Evolutionary conservation across 192 early-diverging fungal genomes (phyloP), one percentile per base, ranked within the genome.

Genomic region (Linnemannia elongata): DNA sequence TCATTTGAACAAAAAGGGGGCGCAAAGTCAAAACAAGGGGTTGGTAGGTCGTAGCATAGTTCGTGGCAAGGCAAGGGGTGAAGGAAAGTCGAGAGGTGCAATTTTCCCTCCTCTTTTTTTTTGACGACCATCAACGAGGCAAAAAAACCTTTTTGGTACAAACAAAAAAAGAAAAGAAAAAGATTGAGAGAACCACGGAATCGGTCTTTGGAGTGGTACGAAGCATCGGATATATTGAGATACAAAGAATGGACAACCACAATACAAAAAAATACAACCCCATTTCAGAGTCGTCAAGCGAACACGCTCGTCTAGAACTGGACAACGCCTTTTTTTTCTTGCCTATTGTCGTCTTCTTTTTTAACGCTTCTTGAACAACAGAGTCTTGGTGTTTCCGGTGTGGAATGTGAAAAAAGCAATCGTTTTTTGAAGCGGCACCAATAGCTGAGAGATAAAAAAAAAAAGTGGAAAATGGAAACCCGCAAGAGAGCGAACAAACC

Each of bases 371-470:
- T 39, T 39, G 38, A 13, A 13, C 44, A 45, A 45, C 44, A 10
- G 13, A 45, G 44, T 5, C 44, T 45, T 13, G 44, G 12, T 12
- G 44, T 45, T 45, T 45, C 13, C 3, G 2, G 30, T 33, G 60
- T 66, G 60, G 60, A 66, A 66, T 66, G 57, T 60, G 27, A 66
- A 33, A 30, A 57, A 18, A 27, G 3, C 27, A 66, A n/a, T n/a
- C 15, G 60, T 10, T 66, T 49, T 75, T 75, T 74, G 18, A 75
- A 75, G 49, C 74, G 74, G 74, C 74, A 75, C 74, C 74, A 54
- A 57, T 75, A 52, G 74, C 74, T 75, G 74, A 57, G 24, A 24
- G 42, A 1, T 18, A 74, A 74, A 73, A 36, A 70, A 18, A 0
- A 71, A 22, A 30, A n/a, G 38, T 41, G 30, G 27, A 30, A 20